Conservation (phyloP, 176 grass and related monocot species). For the Hsuehochloa calcarea region DNA sequence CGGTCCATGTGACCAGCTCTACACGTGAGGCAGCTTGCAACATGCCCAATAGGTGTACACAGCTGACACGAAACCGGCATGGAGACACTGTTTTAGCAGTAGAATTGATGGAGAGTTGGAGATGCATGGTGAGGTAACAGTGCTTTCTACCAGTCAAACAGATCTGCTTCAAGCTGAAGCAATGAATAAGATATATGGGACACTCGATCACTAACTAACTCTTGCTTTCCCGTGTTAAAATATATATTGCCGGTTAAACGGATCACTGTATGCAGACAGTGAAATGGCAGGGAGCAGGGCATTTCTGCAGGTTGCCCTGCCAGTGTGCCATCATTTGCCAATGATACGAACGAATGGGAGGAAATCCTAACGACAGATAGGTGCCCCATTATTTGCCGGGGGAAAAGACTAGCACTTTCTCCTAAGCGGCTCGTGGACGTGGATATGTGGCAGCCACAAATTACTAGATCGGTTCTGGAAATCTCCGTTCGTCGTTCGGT, state of each 20-base stretch:
- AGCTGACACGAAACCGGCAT: background rate
- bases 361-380: constrained; percentile 1
- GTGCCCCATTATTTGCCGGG: constrained; percentile 15
- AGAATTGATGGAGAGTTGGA: background rate
- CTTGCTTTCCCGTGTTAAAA: background rate
- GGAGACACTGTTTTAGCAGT: background rate
- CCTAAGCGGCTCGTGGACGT: background rate
- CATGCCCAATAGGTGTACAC: background rate
- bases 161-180: constrained; percentile 35
- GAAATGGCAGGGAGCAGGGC: background rate
- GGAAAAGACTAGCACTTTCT: constrained; percentile 17
- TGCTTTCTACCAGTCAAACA: constrained; percentile 28
- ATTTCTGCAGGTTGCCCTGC: background rate
- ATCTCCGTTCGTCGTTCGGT: background rate
- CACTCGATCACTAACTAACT: background rate
- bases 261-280: background rate
- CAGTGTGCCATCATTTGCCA: constrained; percentile 13
- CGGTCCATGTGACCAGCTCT: no score
- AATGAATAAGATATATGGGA: constrained; percentile 16
- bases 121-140: constrained; percentile 14
- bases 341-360: constrained; percentile 14
- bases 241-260: constrained; percentile 18
- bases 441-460: background rate
- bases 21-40: constrained; percentile 12
- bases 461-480: constrained; percentile 9